Base-by-base conservation (phyloP, 106 monocot genomes). In the Dioscorea zingiberensis region DNA sequence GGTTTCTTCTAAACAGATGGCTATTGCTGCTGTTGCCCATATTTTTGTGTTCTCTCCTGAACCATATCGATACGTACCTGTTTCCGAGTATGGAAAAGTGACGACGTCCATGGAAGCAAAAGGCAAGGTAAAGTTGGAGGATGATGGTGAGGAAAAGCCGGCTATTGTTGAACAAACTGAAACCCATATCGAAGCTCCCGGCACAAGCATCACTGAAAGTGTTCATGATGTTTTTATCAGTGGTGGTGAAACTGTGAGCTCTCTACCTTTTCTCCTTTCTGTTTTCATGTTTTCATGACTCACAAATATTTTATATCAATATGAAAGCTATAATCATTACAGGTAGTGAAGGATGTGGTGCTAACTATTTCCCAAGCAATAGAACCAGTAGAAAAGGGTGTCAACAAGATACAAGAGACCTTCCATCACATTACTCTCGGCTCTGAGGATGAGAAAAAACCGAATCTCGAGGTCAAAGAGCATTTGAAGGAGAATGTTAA, bases 21-120 rank as follows among this genome's bases (percentile, higher is more conserved):
- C 93, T 65, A 69, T 93, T 80, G 93, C 93, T 59, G 84, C 93
- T 61, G 67, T 85, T 38, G 88, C 83, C 32, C 93, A 93, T 78
- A 59, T 83, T 4, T 85, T 64, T 71, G 85, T 85, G 23, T 93
- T 93, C 68, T 73, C 85, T 2, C 80, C 58, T 7, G 73, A 83
- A 28, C 71, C 82, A 19, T 93, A 93, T 47, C 70, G 57, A 8
- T 83, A 63, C 55, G 30, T 85, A 18, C 80, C 77, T 1, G 26
- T 78, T 14, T 59, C 78, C 13, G 77, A 66, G 23, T 22, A 74
- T 38, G 76, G 76, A 25, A 65, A 63, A 66, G 38, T 38, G 38
- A 56, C 87, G 24, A 83, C 84, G 19, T 64, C 72, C 19, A 15
- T 67, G 51, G 73, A 87, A 74, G 77, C 76, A 44, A 77, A 82